Evolutionary conservation across 305 asterid genomes (phyloP), one percentile per base, ranked within the genome.

Genomic region (Rubia balearica): DNA sequence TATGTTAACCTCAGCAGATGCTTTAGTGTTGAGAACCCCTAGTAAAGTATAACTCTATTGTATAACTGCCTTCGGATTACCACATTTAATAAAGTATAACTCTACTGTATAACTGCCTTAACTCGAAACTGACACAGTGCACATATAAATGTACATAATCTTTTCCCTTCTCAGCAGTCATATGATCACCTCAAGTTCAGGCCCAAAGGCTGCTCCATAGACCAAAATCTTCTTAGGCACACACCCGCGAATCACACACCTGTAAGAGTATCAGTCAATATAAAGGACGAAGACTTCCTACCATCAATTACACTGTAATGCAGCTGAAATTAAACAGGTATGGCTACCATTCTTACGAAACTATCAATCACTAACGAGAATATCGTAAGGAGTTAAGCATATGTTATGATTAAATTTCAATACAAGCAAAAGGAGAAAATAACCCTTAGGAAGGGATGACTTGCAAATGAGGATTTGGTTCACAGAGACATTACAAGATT

Each of bases 161-260:
- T 36, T 63, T 63, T 48, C 45, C 51, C 63, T 60, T n/a, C 7
- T 16, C 43, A 2, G 41, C 42, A 19, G 19, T 65, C 65, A 30
- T 17, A 65, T 21, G 42, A 81, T 85, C 76, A 91, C 99, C 99
- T 91, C 95, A 86, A 94, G 82, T 72, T 94, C 99, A 76, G 99
- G 90, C 74, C 99, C 99, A 82, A 74, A 91, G 73, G 92, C 61
- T 66, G 98, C 99, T 75, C 99, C 99, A 81, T 91, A 94, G 48
- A 94, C 98, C 91, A 94, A 80, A 81, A 94, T 94, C 90, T 94
- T 94, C 82, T 94, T 94, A 36, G 99, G 99, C 78, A 94, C 99
- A 72, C 99, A 94, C 22, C 99, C 98, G 75, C 99, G 99, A 78
- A 94, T 85, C 64, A 94, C 97, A 78, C 98, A 94, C 87, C 99